Percentiles rank a stretch among this genome's conserved stretches.
Evolutionary conservation across 768 basidiomycete genomes (phyloP).

Genomic region (Hypholoma fasciculare): DNA sequence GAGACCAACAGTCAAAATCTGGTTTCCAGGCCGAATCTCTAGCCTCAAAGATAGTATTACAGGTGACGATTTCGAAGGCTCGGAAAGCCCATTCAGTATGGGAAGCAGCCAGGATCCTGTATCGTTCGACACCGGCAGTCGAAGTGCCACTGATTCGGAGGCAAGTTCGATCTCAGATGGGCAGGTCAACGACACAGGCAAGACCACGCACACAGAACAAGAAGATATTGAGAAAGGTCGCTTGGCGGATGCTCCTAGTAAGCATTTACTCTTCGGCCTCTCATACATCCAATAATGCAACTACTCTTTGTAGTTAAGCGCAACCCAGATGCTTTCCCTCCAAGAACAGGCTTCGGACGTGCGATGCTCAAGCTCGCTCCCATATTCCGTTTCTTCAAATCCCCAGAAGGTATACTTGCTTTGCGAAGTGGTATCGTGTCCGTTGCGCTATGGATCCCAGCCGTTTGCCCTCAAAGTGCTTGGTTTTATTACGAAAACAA

Average conservation of each 20-base stretch:
- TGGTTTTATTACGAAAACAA: conserved; percentile 45
- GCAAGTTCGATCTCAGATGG: conserved; percentile 11
- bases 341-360: conserved; percentile 33
- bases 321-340: conserved; percentile 45
- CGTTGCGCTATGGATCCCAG: conserved; percentile 42
- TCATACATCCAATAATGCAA: neutral
- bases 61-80: conserved; percentile 26
- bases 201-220: conserved; percentile 13
- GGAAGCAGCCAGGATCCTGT: conserved; percentile 39
- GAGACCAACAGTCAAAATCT: conserved; percentile 36
- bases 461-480: conserved; percentile 34
- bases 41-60: conserved; percentile 35
- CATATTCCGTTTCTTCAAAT: conserved; percentile 37
- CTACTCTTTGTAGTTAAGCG: conserved; percentile 12
- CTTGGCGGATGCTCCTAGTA: conserved; percentile 13
- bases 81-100: conserved; percentile 30
- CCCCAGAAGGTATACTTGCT: conserved; percentile 41
- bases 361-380: conserved; percentile 30
- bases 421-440: conserved; percentile 39
- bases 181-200: neutral
- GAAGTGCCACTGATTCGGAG: conserved; percentile 1
- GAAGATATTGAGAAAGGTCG: conserved; percentile 7
- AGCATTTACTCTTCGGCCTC: neutral
- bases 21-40: conserved; percentile 44
- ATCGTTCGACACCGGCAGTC: conserved; percentile 19